Conservation (phyloP, 2,329 filamentous ascomycete species). For the Myriosclerotinia scirpicola region DNA sequence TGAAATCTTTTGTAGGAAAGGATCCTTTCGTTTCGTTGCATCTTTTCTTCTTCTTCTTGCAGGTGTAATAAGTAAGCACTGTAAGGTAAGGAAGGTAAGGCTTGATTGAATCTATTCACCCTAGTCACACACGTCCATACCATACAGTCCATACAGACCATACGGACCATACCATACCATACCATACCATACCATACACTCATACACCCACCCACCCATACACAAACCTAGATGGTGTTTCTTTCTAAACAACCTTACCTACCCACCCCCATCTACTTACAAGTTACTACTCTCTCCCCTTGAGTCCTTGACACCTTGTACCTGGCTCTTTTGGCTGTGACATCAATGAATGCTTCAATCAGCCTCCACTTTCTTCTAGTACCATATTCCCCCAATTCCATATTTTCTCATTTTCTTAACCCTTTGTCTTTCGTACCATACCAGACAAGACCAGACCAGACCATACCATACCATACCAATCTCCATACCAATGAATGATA, state of each 20-base stretch:
- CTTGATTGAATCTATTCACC: slow-evolving; percentile 1
- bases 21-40: slow-evolving; percentile 1
- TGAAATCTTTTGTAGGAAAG: slow-evolving; percentile 2
- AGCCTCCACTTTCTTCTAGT: slow-evolving; percentile 18
- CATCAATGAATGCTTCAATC: slow-evolving; percentile 20
- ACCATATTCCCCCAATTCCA: background rate
- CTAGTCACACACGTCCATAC: background rate
- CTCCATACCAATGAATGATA: slow-evolving; percentile 10
- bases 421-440: slow-evolving; percentile 16
- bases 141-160: too few relatives aligned
- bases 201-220: too few relatives aligned
- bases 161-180: too few relatives aligned
- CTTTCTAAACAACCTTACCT: background rate
- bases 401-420: slow-evolving; percentile 14
- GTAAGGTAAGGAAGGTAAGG: background rate
- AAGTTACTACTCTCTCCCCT: background rate
- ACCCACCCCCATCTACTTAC: background rate
- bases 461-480: slow-evolving; percentile 1
- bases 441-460: background rate
- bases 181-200: too few relatives aligned
- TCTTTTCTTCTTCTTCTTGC: slow-evolving; percentile 14
- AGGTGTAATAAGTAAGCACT: too few relatives aligned
- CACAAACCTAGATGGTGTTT: background rate
- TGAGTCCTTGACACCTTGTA: slow-evolving; percentile 3
- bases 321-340: slow-evolving; percentile 8